Evolutionary conservation across 2,329 filamentous ascomycete genomes (phyloP).

Genomic region (Alternaria arbusti): DNA sequence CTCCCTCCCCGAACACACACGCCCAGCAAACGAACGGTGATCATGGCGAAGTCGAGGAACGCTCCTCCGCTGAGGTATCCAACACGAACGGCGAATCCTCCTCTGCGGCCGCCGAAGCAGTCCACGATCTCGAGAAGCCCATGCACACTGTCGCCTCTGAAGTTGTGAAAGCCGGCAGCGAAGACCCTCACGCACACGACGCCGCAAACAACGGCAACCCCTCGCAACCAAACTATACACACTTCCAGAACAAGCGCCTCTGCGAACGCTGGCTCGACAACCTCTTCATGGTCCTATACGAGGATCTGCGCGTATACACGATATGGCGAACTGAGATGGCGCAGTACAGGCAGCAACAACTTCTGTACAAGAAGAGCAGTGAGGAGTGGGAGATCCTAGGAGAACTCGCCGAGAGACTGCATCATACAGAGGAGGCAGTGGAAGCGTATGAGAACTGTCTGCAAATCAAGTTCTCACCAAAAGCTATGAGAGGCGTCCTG

Average conservation of each 20-base stretch:
- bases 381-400: constrained; percentile 99
- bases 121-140: constrained; percentile 72
- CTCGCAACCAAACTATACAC: constrained; percentile 75
- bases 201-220: constrained; percentile 57
- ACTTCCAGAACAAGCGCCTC: constrained; percentile 94
- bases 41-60: constrained; percentile 38
- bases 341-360: constrained; percentile 89
- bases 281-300: constrained; percentile 98
- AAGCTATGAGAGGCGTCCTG: constrained; percentile 85
- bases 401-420: constrained; percentile 87
- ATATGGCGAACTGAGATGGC: constrained; percentile 99
- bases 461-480: constrained; percentile 87
- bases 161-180: constrained; percentile 75
- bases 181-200: constrained; percentile 56
- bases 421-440: constrained; percentile 88
- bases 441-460: constrained; percentile 93
- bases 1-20: constrained; percentile 60
- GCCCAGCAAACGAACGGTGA: constrained; percentile 45
- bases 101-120: constrained; percentile 31
- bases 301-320: constrained; percentile 96
- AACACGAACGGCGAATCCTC: constrained; percentile 38
- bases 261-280: constrained; percentile 99
- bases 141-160: constrained; percentile 78
- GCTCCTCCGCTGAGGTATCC: constrained; percentile 27
- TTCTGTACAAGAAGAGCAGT: constrained; percentile 95